These are phyloP conservation scores for Picochlorum sp. DNA, from an alignment of 139 green algal species.

Conservation along the genomic window DNA sequence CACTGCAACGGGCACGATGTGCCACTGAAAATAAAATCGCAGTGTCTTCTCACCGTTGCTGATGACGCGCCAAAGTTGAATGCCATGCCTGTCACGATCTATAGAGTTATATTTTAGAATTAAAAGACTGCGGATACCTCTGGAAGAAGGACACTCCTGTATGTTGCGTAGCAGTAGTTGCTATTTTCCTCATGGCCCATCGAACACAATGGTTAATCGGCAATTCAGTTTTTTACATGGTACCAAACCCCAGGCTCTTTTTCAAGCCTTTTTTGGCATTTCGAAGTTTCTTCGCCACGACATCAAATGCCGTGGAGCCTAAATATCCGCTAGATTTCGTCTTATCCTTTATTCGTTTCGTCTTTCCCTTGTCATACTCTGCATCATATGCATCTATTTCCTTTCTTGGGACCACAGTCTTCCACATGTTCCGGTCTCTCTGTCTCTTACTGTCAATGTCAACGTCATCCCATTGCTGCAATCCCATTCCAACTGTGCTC, in stretches of 20 bases:
- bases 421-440: not conserved
- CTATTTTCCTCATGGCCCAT: too few species aligned
- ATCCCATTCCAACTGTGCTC: not conserved
- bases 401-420: not conserved
- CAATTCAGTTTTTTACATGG: too few species aligned
- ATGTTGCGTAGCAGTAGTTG: too few species aligned
- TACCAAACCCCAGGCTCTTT: too few species aligned
- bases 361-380: slow-evolving; percentile 39
- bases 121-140: too few species aligned
- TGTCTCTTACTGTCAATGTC: not conserved
- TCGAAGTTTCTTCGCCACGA: not conserved
- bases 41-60: not conserved
- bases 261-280: too few species aligned
- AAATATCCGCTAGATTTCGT: not conserved
- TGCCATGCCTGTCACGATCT: slow-evolving; percentile 2
- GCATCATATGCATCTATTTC: slow-evolving; percentile 27
- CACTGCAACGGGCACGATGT: not conserved
- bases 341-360: slow-evolving; percentile 36
- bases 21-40: not conserved
- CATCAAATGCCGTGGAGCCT: not conserved
- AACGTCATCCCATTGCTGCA: slow-evolving; percentile 15
- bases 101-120: too few species aligned
- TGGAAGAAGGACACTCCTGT: too few species aligned
- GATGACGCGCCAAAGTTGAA: slow-evolving; percentile 15
- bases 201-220: too few species aligned